Evolutionary conservation across 2,329 filamentous ascomycete genomes (phyloP).

Genomic region (Penicillium sp.): DNA sequence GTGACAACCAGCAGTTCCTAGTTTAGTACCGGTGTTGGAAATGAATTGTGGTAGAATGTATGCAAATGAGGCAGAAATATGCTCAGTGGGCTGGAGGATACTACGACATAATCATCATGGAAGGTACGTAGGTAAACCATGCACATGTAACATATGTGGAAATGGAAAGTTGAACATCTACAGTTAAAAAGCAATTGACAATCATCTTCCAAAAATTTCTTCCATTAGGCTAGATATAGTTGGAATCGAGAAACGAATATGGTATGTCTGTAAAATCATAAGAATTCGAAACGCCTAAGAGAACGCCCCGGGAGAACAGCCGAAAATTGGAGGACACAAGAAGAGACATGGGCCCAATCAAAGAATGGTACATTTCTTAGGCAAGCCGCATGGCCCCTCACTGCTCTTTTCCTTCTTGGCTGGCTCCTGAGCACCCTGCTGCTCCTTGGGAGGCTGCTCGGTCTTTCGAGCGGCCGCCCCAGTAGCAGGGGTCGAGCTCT

Average conservation of each 20-base stretch:
- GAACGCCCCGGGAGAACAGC: slow-evolving; percentile 13
- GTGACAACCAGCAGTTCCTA: neutral
- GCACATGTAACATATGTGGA: neutral
- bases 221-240: neutral
- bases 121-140: neutral
- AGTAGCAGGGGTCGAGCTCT: slow-evolving; percentile 26
- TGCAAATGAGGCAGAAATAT: neutral
- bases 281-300: slow-evolving; percentile 10
- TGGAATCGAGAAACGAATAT: neutral
- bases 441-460: slow-evolving; percentile 18
- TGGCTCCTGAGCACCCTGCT: slow-evolving; percentile 30
- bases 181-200: neutral
- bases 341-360: slow-evolving; percentile 37
- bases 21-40: neutral
- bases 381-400: slow-evolving; percentile 72
- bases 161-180: neutral
- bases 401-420: slow-evolving; percentile 47
- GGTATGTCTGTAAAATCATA: slow-evolving; percentile 7
- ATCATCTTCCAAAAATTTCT: neutral
- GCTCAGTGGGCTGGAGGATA: neutral
- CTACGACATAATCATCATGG: neutral
- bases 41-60: neutral
- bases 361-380: slow-evolving; percentile 68
- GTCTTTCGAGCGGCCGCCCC: slow-evolving; percentile 25
- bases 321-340: slow-evolving; percentile 11